phyloP scores from a whole-genome alignment of 352 stramenopile genomes.

The Phytophthora palmivora region DNA sequence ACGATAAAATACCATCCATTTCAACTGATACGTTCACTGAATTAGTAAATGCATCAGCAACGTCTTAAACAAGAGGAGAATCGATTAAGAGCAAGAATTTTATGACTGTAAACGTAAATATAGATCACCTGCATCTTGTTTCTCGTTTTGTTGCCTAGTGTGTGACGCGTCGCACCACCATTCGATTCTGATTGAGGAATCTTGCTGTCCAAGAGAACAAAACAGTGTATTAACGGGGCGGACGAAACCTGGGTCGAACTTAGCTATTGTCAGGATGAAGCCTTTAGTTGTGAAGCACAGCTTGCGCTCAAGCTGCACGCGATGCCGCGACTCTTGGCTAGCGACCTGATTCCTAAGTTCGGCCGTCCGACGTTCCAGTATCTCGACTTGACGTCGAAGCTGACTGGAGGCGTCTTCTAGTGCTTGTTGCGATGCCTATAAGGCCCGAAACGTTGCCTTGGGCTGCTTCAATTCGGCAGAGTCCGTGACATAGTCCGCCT shows the following conservation, averaged over 20 bases:
- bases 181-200: background rate
- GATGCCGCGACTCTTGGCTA: no score
- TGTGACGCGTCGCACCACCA: background rate
- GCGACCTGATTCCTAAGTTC: no score
- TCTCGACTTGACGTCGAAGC: no score
- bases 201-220: background rate
- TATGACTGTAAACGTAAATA: background rate
- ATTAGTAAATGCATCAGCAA: constrained; percentile 5
- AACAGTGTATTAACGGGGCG: background rate
- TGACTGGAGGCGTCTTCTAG: no score
- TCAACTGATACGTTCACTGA: constrained; percentile 3
- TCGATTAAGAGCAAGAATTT: background rate
- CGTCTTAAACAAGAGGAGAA: constrained; percentile 2
- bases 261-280: background rate
- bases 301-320: no score
- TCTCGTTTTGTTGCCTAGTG: background rate
- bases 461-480: no score
- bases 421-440: no score
- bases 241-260: background rate
- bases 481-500: no score
- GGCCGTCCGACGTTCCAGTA: no score
- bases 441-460: no score
- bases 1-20: background rate
- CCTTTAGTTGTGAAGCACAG: background rate
- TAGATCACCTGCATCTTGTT: background rate